Evolutionary conservation across 306 rosid genomes (phyloP).

Genomic region (Fragaria vesca): DNA sequence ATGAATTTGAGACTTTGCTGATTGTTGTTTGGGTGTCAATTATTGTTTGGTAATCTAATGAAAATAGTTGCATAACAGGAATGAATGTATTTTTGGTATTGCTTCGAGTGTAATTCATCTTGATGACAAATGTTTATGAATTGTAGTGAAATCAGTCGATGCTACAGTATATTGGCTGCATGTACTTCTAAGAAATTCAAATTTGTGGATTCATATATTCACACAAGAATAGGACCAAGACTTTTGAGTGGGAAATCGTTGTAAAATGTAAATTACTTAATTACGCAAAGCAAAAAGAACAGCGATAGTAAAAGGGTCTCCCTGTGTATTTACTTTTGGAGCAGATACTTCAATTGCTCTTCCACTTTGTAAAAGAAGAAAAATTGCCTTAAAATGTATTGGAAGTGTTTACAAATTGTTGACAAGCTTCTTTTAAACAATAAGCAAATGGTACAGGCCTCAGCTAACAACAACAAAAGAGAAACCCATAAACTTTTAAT

Average conservation of each 20-base stretch:
- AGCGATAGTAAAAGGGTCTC: not conserved
- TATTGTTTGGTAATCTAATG: too few species aligned
- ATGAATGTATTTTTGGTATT: too few species aligned
- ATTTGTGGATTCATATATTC: not conserved
- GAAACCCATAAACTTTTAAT: too few species aligned
- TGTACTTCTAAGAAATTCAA: not conserved
- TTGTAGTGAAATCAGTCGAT: too few species aligned
- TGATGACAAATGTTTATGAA: too few species aligned
- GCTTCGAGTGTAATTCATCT: too few species aligned
- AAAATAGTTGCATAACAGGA: too few species aligned
- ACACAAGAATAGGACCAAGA: not conserved
- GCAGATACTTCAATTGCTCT: not conserved
- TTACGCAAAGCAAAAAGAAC: not conserved
- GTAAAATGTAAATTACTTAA: not conserved
- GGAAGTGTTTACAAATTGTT: not conserved
- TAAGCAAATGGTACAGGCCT: not conserved
- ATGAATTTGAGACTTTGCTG: too few species aligned
- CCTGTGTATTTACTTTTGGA: not conserved
- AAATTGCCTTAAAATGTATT: not conserved
- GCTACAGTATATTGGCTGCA: too few species aligned
- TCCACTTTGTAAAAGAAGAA: too few species aligned
- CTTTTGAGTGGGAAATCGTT: not conserved
- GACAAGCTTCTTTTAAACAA: too few species aligned
- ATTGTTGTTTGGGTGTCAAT: too few species aligned
- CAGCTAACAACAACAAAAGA: not conserved